These are phyloP conservation scores for Fusarium torulosum DNA, from an alignment of 2,329 filamentous ascomycete genomes.

Conservation along the genomic window DNA sequence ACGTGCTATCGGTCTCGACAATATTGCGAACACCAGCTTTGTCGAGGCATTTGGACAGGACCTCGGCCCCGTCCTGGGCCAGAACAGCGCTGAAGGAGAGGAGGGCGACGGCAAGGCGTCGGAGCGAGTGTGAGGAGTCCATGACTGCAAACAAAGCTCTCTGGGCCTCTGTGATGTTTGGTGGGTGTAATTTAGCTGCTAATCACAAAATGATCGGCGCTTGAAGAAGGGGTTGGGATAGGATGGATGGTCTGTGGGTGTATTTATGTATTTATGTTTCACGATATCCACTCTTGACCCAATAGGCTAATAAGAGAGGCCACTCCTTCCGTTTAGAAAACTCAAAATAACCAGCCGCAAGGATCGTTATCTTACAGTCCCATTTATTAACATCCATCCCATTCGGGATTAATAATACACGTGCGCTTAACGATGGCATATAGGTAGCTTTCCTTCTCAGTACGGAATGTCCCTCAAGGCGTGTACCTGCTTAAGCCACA, in stretches of 20 bases:
- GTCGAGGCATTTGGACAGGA: slow-evolving; percentile 30
- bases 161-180: neutral
- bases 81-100: neutral
- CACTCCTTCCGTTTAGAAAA: neutral
- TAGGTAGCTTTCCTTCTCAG: neutral
- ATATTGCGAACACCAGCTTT: slow-evolving; percentile 37
- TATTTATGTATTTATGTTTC: slow-evolving; percentile 11
- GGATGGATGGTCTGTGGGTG: neutral
- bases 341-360: neutral
- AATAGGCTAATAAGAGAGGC: slow-evolving; percentile 1
- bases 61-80: slow-evolving; percentile 21
- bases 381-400: neutral
- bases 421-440: neutral
- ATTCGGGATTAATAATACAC: neutral
- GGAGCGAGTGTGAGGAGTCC: slow-evolving; percentile 12
- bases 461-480: neutral
- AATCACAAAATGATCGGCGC: neutral
- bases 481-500: slow-evolving; percentile 4
- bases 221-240: neutral
- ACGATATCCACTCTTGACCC: neutral
- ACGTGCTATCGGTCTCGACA: slow-evolving; percentile 37
- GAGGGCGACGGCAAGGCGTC: slow-evolving; percentile 15
- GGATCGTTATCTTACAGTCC: neutral
- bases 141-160: neutral
- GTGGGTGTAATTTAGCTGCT: neutral